A percentile compares a stretch with the other conserved stretches of the same genome.
Conservation (phyloP, 371 early-diverging fungal species). For the Rhizomucor miehei region DNA sequence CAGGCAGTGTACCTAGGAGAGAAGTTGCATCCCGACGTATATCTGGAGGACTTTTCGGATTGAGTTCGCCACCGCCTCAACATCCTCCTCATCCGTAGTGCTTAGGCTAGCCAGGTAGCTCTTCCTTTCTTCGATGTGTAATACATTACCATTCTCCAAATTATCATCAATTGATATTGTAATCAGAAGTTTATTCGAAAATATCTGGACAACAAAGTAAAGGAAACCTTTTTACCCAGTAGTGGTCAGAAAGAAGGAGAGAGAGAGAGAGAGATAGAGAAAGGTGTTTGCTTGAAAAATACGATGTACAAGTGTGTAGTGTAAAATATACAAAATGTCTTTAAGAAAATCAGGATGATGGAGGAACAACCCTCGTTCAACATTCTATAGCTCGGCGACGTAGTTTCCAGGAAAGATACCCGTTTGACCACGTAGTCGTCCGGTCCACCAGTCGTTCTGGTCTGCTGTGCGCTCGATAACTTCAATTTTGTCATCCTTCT, state of each 20-base stretch:
- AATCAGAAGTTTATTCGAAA: too few relatives aligned
- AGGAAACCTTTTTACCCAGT: too few relatives aligned
- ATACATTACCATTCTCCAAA: too few relatives aligned
- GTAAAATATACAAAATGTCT: too few relatives aligned
- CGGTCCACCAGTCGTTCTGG: constrained; percentile 77
- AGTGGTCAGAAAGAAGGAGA: too few relatives aligned
- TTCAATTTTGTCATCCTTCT: constrained; percentile 66
- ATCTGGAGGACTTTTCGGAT: constrained; percentile 37
- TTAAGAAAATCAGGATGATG: too few relatives aligned
- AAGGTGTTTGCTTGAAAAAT: too few relatives aligned
- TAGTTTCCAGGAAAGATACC: constrained; percentile 74
- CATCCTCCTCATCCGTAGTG: constrained; percentile 30
- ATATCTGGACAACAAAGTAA: too few relatives aligned
- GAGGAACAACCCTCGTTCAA: too few relatives aligned
- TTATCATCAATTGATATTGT: too few relatives aligned
- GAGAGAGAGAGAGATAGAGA: too few relatives aligned
- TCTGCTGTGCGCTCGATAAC: constrained; percentile 55
- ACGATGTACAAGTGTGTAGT: too few relatives aligned
- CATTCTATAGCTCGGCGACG: constrained; percentile 18
- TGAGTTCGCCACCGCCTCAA: constrained; percentile 35
- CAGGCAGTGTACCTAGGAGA: constrained; percentile 21
- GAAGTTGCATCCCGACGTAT: constrained; percentile 33
- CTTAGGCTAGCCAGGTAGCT: not conserved
- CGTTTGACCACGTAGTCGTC: constrained; percentile 46
- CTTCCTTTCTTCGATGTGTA: not conserved